Conservation (phyloP, 768 basidiomycete species). For the Cystofilobasidium macerans region DNA sequence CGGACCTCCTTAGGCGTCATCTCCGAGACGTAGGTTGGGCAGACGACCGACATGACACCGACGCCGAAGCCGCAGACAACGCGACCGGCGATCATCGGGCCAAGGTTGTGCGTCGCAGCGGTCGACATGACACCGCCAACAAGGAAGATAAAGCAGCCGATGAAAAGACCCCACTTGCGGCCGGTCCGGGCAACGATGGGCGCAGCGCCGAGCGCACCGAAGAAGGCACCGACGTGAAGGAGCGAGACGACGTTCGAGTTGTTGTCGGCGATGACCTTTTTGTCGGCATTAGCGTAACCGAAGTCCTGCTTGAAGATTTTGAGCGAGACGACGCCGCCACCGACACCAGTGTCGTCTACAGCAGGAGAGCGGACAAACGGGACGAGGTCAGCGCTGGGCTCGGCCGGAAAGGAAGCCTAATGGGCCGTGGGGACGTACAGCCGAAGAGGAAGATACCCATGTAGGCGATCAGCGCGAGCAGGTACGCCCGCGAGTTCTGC, state of each 20-base stretch:
- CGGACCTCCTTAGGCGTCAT: slow-evolving; percentile 78
- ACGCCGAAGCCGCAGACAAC: background rate
- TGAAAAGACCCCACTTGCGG: slow-evolving; percentile 14
- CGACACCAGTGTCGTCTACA: slow-evolving; percentile 46
- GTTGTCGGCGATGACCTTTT: slow-evolving; percentile 46
- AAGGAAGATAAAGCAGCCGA: slow-evolving; percentile 20
- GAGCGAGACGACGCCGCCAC: slow-evolving; percentile 47
- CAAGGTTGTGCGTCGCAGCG: slow-evolving; percentile 52
- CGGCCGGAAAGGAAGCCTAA: too few species aligned
- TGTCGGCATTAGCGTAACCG: slow-evolving; percentile 40
- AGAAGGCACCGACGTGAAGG: slow-evolving; percentile 46
- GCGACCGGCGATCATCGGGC: slow-evolving; percentile 70
- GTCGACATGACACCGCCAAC: slow-evolving; percentile 46
- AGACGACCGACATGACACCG: slow-evolving; percentile 45
- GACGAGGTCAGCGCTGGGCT: background rate
- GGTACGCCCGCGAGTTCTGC: slow-evolving; percentile 13
- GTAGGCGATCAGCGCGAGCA: background rate
- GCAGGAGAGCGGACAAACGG: background rate
- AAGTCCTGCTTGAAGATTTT: slow-evolving; percentile 42
- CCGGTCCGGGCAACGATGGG: slow-evolving; percentile 62
- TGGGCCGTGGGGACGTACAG: background rate
- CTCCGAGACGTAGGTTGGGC: slow-evolving; percentile 53
- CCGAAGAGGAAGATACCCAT: background rate
- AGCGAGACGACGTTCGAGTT: slow-evolving; percentile 62
- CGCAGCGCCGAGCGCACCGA: slow-evolving; percentile 66